Evolutionary conservation across 2,329 filamentous ascomycete species (phyloP).

Genomic region (Arthrobotrys pseudoclavata): DNA sequence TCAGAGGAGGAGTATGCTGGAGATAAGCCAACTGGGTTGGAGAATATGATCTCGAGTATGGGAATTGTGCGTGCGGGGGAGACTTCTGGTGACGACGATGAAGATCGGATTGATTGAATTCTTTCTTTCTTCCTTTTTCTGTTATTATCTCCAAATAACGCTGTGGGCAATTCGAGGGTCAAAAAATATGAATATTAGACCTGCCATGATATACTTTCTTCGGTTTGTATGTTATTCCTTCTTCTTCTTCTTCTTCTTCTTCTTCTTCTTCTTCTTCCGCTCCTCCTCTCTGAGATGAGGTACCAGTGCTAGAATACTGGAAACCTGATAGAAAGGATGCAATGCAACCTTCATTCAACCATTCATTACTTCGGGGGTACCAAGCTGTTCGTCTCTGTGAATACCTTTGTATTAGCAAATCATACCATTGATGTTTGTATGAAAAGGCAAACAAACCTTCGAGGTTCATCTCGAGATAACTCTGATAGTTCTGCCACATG

Average conservation of each 20-base stretch:
- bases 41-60: background rate
- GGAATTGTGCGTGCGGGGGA: background rate
- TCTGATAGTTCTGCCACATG: slow-evolving; percentile 61
- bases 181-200: background rate
- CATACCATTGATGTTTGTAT: background rate
- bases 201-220: background rate
- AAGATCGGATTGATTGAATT: background rate
- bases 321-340: background rate
- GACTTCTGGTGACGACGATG: background rate
- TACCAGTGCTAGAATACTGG: background rate
- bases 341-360: background rate
- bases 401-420: background rate
- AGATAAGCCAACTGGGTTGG: background rate
- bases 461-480: slow-evolving; percentile 57
- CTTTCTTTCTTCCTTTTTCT: background rate
- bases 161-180: too few species aligned
- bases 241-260: background rate
- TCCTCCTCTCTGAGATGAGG: background rate
- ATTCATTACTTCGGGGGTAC: slow-evolving; percentile 49
- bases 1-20: background rate
- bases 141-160: background rate
- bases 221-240: background rate
- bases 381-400: slow-evolving; percentile 52
- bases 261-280: background rate
- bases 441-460: slow-evolving; percentile 31